Conservation (phyloP, 2,329 filamentous ascomycete genomes). For the Pyrenophora tritici-repentis region DNA sequence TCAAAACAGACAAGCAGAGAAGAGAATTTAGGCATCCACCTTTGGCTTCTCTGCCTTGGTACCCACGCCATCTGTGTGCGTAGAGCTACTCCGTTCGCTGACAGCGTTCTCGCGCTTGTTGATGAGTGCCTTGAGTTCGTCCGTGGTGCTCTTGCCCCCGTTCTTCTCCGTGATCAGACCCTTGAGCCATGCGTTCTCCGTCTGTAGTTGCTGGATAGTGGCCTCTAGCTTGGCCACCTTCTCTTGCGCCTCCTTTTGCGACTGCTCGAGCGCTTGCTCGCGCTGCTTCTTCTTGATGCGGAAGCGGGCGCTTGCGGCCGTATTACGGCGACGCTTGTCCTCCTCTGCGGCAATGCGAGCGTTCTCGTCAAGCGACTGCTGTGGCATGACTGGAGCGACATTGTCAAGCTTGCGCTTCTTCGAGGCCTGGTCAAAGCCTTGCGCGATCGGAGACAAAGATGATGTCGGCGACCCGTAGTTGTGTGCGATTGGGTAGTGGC, state of each 20-base stretch:
- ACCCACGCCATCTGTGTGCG: conserved; percentile 46
- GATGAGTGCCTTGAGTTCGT: conserved; percentile 42
- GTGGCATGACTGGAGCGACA: conserved; percentile 34
- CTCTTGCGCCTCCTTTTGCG: conserved; percentile 57
- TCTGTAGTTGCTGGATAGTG: conserved; percentile 56
- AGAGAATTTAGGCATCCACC: conserved; percentile 38
- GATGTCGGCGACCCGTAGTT: conserved; percentile 36
- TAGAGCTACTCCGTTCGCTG: conserved; percentile 42
- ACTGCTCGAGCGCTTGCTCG: conserved; percentile 58
- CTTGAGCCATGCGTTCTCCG: conserved; percentile 60
- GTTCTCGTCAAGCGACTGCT: conserved; percentile 51
- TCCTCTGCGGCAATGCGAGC: conserved; percentile 56
- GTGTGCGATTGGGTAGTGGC: conserved; percentile 32
- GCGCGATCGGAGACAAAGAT: conserved; percentile 37
- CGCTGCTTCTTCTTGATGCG: conserved; percentile 62
- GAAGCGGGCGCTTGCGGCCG: conserved; percentile 58
- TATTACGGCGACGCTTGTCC: conserved; percentile 60
- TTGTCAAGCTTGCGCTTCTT: conserved; percentile 56
- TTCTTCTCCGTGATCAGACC: conserved; percentile 58
- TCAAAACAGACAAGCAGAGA: conserved; percentile 2
- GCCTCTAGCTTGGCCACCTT: conserved; percentile 53
- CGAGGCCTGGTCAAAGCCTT: conserved; percentile 38
- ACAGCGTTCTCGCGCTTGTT: conserved; percentile 42
- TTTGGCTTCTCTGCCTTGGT: conserved; percentile 38
- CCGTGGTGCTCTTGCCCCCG: conserved; percentile 40